Base-by-base conservation (phyloP, 495 filamentous ascomycete genomes). In the Hypoxylon rickii region DNA sequence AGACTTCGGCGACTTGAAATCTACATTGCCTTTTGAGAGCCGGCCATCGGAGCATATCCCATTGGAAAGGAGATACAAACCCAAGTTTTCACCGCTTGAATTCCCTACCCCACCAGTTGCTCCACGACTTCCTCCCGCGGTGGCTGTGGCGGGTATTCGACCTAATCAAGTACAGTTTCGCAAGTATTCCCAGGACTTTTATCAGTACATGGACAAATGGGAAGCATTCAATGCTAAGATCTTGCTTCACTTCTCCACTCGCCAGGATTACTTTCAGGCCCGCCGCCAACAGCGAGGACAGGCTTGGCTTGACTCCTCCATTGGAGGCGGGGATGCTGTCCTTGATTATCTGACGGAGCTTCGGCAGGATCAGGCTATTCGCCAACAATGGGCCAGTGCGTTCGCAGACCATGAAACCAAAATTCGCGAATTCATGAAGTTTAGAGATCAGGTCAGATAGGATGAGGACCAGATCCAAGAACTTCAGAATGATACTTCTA, bases 1-100 rank as follows among this genome's bases (percentile, higher is more conserved):
- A 15, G 83, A 84, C 29, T 77, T 95, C 24, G 76, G 78, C 16
- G 89, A 89, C 56, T 70, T 96, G 29, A 77, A 76, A 18, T 73
- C 79, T 5, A 85, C 76, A 1, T 81, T 96, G 1, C 90, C 90
- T 0, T 94, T 93, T 67, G 71, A 85, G 51, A 92, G 88, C 34
- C 73, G 77, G 21, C 66, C 90, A 1, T 78, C 85, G 3, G 54
- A 70, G 15, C 69, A 71, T 12, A 64, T 76, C 13, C 76, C 77
- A 1, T 44, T 76, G 15, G 53, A 65, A n/a, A 69, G 63, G 18
- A 71, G 74, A 46, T 52, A 65, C 3, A 41, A 44, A n/a, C 52
- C 55, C 21, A 54, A 38, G n/a, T 42, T 72, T 3, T 68, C 73
- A 7, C 68, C 71, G 3, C 72, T 89, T 3, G 56, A 72, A 1